Evolutionary conservation across 768 basidiomycete species (phyloP).

Genomic region (Termitomyces sp.): DNA sequence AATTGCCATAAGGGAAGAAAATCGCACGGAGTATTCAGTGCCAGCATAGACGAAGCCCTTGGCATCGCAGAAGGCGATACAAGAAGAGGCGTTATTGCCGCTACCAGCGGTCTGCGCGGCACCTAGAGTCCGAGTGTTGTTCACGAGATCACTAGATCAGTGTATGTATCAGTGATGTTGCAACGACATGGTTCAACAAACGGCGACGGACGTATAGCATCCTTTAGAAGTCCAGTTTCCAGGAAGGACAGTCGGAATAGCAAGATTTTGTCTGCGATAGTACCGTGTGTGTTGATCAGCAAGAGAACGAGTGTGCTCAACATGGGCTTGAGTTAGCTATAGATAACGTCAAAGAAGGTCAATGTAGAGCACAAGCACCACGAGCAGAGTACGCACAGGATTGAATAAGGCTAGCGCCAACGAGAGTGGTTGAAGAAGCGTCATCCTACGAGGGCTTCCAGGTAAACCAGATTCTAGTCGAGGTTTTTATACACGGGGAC

Average conservation of each 20-base stretch:
- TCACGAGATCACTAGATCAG: constrained; percentile 48
- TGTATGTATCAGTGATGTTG: constrained; percentile 5
- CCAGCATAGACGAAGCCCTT: constrained; percentile 63
- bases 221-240: constrained; percentile 56
- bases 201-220: constrained; percentile 55
- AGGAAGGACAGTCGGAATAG: constrained; percentile 45
- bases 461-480: constrained; percentile 15
- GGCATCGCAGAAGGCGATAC: constrained; percentile 47
- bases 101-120: constrained; percentile 44
- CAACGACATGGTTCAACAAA: neutral
- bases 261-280: constrained; percentile 31
- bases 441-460: constrained; percentile 28
- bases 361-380: constrained; percentile 6
- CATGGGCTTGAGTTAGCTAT: constrained; percentile 25
- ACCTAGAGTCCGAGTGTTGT: constrained; percentile 54
- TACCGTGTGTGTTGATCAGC: constrained; percentile 22
- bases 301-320: constrained; percentile 26
- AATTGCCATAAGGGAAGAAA: constrained; percentile 4
- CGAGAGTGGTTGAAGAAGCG: constrained; percentile 29
- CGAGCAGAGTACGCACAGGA: constrained; percentile 33
- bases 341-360: neutral
- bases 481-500: constrained; percentile 26
- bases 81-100: constrained; percentile 60
- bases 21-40: constrained; percentile 50
- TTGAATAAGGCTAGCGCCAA: constrained; percentile 34